phyloP scores from a whole-genome alignment of 2,329 filamentous ascomycete genomes.

The Lecanoromycetidae sp. region DNA sequence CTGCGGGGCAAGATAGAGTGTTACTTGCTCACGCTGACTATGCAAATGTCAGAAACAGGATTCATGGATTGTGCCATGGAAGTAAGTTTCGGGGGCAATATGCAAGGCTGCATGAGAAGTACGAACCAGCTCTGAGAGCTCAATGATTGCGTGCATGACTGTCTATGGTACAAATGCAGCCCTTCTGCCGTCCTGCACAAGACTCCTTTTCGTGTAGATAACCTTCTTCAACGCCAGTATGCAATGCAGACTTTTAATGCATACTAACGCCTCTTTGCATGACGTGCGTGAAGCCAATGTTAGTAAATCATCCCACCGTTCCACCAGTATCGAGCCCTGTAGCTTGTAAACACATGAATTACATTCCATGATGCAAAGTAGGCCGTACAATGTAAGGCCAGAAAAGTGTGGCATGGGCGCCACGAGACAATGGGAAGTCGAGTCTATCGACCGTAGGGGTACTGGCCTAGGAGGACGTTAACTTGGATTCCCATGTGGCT shows the following conservation, averaged over 20 bases:
- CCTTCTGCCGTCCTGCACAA: background rate
- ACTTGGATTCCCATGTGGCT: background rate
- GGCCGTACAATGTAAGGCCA: background rate
- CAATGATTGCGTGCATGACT: no score
- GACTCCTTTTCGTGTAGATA: background rate
- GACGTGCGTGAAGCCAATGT: no score
- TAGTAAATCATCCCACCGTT: background rate
- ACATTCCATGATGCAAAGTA: background rate
- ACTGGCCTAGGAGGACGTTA: constrained; percentile 4
- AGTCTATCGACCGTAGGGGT: constrained; percentile 8
- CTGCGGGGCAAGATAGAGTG: no score
- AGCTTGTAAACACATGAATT: no score
- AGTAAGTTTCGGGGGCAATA: no score
- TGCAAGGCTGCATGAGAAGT: no score
- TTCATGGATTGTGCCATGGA: no score
- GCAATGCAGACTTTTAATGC: background rate
- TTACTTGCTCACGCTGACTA: no score
- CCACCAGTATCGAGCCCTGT: no score
- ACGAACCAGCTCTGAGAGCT: no score
- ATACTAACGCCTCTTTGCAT: background rate
- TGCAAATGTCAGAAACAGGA: no score
- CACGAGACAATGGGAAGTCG: no score
- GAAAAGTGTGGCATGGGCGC: background rate
- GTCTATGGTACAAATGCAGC: background rate
- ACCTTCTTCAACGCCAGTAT: background rate